These are phyloP conservation scores for Prosopis cineraria DNA, from an alignment of 306 rosid species.

Conservation along the genomic window DNA sequence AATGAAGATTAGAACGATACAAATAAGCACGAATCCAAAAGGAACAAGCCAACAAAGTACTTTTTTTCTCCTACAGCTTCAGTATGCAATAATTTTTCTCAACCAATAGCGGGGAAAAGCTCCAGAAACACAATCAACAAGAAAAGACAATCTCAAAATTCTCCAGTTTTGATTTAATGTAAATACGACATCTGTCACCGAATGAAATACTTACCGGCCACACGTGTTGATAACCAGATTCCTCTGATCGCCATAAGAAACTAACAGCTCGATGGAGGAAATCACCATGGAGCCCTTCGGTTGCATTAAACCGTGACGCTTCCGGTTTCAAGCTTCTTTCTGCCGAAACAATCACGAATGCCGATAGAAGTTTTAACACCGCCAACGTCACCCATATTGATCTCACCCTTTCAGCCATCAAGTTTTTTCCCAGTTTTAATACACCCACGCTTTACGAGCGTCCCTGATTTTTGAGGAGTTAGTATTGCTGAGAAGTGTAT, in stretches of 20 bases:
- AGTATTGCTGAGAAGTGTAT: neutral
- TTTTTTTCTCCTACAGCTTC: neutral
- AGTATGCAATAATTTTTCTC: neutral
- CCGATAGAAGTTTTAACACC: slow-evolving; percentile 44
- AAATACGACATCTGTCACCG: neutral
- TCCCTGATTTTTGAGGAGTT: neutral
- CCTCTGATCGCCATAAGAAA: slow-evolving; percentile 73
- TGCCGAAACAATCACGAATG: slow-evolving; percentile 55
- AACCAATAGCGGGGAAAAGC: neutral
- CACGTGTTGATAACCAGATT: slow-evolving; percentile 63
- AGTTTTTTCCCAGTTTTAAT: neutral
- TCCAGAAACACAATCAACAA: neutral
- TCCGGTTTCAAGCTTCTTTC: slow-evolving; percentile 60
- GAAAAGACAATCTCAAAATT: neutral
- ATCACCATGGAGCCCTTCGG: slow-evolving; percentile 23
- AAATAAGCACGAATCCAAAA: neutral
- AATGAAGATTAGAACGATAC: neutral
- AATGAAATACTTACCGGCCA: slow-evolving; percentile 72
- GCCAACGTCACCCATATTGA: slow-evolving; percentile 45
- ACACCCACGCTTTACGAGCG: neutral
- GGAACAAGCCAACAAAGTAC: slow-evolving; percentile 8
- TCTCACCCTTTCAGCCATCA: slow-evolving; percentile 41
- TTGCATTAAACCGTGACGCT: slow-evolving; percentile 37
- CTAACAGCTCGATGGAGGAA: slow-evolving; percentile 48
- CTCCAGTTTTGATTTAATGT: neutral